These are phyloP conservation scores for Wolfiporia cocos DNA, from an alignment of 1,284 basidiomycete species.

Conservation along the genomic window DNA sequence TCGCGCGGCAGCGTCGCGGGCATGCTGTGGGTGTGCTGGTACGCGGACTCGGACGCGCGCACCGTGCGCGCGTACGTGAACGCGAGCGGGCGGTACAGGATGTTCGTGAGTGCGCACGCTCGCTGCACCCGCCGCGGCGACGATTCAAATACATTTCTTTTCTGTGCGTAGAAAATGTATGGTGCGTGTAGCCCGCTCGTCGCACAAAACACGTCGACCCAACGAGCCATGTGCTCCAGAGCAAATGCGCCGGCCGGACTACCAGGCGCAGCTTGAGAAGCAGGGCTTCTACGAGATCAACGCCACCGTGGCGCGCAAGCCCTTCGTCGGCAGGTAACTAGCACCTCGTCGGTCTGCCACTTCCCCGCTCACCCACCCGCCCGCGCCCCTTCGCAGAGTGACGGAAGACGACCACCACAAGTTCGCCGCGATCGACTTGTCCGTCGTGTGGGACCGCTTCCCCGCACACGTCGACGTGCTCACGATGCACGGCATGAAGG, in stretches of 20 bases:
- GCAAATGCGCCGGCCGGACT: conserved; percentile 2
- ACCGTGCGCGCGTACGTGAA: conserved; percentile 57
- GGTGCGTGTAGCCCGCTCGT: conserved; percentile 7
- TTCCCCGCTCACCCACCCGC: too few species aligned
- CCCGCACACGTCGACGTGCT: conserved; percentile 55
- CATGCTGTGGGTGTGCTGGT: conserved; percentile 61
- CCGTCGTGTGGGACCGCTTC: conserved; percentile 58
- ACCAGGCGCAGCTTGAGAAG: conserved; percentile 41
- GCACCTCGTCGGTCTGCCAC: neutral
- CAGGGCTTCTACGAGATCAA: conserved; percentile 56
- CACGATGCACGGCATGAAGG: conserved; percentile 62
- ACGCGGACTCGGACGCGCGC: conserved; percentile 45
- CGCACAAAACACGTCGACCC: neutral
- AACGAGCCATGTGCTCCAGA: neutral
- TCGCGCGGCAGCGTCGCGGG: conserved; percentile 67
- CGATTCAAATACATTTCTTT: neutral
- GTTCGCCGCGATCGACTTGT: conserved; percentile 58
- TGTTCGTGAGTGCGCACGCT: conserved; percentile 46
- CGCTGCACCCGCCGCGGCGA: neutral
- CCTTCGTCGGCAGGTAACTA: conserved; percentile 30
- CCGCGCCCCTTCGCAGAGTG: conserved; percentile 33
- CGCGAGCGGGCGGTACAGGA: conserved; percentile 67
- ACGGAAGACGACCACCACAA: conserved; percentile 50
- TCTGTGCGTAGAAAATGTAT: conserved; percentile 13
- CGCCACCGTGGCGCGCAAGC: conserved; percentile 54